Percentiles rank a stretch among this genome's conserved stretches.
Evolutionary conservation across 1,284 basidiomycete genomes (phyloP).

Genomic region (Cryptococcus amylolentus): DNA sequence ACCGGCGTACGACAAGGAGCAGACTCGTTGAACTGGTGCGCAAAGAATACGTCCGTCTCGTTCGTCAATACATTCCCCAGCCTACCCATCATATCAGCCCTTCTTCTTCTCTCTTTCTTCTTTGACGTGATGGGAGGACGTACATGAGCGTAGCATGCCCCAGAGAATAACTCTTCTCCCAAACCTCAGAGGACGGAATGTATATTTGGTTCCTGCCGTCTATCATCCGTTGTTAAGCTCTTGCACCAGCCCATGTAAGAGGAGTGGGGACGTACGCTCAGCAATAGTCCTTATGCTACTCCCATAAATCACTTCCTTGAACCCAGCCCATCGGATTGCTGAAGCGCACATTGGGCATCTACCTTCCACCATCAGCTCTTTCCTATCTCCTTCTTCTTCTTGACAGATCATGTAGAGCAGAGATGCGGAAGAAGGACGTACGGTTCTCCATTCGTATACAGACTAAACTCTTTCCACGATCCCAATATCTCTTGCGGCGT

Average conservation of each 20-base stretch:
- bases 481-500: conserved; percentile 21
- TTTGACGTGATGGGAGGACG: neutral
- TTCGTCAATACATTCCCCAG: conserved; percentile 28
- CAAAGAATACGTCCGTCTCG: conserved; percentile 30
- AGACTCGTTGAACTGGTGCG: conserved; percentile 28
- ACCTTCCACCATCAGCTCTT: neutral
- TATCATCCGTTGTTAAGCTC: neutral
- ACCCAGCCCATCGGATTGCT: conserved; percentile 30
- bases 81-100: conserved; percentile 3
- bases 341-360: conserved; percentile 32
- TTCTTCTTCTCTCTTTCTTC: neutral
- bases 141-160: conserved; percentile 27
- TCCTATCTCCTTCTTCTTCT: neutral
- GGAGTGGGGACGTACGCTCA: conserved; percentile 15
- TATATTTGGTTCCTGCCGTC: conserved; percentile 30
- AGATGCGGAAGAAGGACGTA: conserved; percentile 10
- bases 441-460: conserved; percentile 36
- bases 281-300: conserved; percentile 27
- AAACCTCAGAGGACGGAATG: conserved; percentile 22
- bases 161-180: conserved; percentile 31
- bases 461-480: conserved; percentile 24
- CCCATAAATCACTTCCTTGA: conserved; percentile 34
- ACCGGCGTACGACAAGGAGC: conserved; percentile 24
- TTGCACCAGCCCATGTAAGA: neutral
- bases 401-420: neutral